Percentiles rank a stretch among this genome's conserved stretches.
Evolutionary conservation across 768 basidiomycete genomes (phyloP).

Genomic region (Kwoniella botswanensis): DNA sequence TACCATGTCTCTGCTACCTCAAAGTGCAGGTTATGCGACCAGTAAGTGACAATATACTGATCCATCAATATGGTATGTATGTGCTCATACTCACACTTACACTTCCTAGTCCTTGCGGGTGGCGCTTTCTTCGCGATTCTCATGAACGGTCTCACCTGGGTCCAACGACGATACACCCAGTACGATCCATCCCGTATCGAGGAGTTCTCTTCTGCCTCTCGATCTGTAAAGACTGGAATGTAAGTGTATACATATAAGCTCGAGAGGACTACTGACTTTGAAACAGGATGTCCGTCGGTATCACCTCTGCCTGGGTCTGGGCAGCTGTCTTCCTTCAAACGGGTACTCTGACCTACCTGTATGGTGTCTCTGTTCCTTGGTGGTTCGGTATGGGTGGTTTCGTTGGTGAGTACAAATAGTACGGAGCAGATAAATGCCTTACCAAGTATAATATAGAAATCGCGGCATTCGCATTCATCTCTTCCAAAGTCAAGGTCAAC

Average conservation of each 20-base stretch:
- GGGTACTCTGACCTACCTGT: constrained; percentile 16
- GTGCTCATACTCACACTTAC: neutral
- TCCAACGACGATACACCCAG: constrained; percentile 21
- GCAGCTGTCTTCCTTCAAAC: constrained; percentile 19
- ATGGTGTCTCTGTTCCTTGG: constrained; percentile 19
- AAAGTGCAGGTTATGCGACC: constrained; percentile 23
- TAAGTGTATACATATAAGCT: neutral
- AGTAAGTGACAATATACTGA: neutral
- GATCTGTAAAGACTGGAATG: constrained; percentile 23
- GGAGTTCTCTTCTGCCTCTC: constrained; percentile 20
- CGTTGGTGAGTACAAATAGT: constrained; percentile 4
- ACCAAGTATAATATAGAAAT: constrained; percentile 7
- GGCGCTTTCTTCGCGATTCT: constrained; percentile 20
- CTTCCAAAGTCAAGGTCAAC: constrained; percentile 23
- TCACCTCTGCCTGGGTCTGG: constrained; percentile 23
- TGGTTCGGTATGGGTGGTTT: constrained; percentile 27
- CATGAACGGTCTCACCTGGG: constrained; percentile 21
- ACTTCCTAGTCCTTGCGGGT: constrained; percentile 16
- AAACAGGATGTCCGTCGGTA: constrained; percentile 16
- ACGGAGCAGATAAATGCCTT: neutral
- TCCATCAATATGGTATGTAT: too few relatives aligned
- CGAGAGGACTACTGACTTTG: neutral
- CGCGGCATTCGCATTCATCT: constrained; percentile 24
- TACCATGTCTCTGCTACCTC: constrained; percentile 17
- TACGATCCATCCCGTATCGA: constrained; percentile 20